Evolutionary conservation across 495 filamentous ascomycete species (phyloP), one percentile per base, ranked within the genome.

Genomic region (Talaromyces ruber): DNA sequence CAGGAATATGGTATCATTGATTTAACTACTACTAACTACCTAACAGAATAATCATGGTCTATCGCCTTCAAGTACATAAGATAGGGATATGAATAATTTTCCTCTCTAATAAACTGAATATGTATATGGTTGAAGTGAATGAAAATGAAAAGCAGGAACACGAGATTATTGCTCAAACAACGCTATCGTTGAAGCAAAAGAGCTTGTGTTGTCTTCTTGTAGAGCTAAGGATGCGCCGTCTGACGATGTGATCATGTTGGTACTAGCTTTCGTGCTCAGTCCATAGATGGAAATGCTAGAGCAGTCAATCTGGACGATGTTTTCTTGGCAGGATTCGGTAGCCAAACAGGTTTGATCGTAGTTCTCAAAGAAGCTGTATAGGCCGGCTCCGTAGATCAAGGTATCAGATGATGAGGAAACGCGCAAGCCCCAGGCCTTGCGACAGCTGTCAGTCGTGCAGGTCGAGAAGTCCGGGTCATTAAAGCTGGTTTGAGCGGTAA

Each of bases 361-460:
- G 77, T 93, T 94, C 64, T 88, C 85, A 69, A 94, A 96, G 82
- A 95, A 96, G 50, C 82, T 87, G 78, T 96, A 96, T 51, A 93
- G 69, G 11, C 91, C 91, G 6, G 86, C 87, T 61, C 91, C 91
- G 70, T 90, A 91, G 68, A 93, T 70, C 66, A 82, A 85, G 14
- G 91, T 73, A 50, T 91, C 82, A 8, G 79, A 80, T 14, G 86
- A 88, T 68, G 83, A 80, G 51, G 88, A 73, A 53, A 96, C 81
- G 21, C 92, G 89, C 60, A 98, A 82, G 68, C 91, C 93, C 88
- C 88, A 93, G 8, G 93, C 78, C 71, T 96, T 92, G 66, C 82
- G 82, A 75, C 89, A 93, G n/a, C 74, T 78, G 21, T 77, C 74
- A 11, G 76, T 81, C 60, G 81, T 90, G 68, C 83, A 87, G 24